Percentiles rank a stretch among this genome's conserved stretches.
Evolutionary conservation across 805 yeast species (phyloP).

Genomic region (Isabelozyma rhagii): DNA sequence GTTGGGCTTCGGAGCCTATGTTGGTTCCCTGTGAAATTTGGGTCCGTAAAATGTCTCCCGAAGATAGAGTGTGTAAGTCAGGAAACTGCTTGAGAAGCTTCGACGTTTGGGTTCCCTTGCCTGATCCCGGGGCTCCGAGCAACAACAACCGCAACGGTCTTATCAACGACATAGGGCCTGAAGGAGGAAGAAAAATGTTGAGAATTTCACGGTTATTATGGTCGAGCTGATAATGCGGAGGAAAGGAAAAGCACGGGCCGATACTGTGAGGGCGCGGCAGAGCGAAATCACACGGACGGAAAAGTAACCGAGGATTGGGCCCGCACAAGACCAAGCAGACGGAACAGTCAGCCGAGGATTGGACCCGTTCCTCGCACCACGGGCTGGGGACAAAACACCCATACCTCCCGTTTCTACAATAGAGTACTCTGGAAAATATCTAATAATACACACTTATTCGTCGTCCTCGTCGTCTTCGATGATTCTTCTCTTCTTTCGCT

Average conservation of each 20-base stretch:
- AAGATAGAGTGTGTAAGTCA: conserved; percentile 58
- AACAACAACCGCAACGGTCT: conserved; percentile 63
- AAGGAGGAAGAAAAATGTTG: neutral
- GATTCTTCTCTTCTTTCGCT: conserved; percentile 46
- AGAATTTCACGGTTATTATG: neutral
- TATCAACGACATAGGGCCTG: neutral
- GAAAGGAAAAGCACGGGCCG: neutral
- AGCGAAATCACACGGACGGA: too few species aligned
- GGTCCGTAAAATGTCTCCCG: conserved; percentile 78
- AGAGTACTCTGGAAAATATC: neutral
- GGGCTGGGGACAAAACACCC: neutral
- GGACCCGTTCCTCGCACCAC: neutral
- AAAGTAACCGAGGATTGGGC: neutral
- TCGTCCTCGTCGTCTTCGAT: conserved; percentile 53
- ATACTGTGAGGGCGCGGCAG: too few species aligned
- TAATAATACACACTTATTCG: neutral
- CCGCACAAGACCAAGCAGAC: neutral
- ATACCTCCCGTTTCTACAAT: neutral
- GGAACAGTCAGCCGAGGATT: too few species aligned
- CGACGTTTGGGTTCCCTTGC: conserved; percentile 87
- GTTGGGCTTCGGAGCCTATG: conserved; percentile 56
- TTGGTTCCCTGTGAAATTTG: conserved; percentile 56
- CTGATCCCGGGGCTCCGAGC: conserved; percentile 94
- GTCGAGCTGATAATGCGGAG: neutral
- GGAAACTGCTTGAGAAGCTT: conserved; percentile 56